Conservation (phyloP, 2,329 filamentous ascomycete species). For the Sclerotinia trifoliorum region DNA sequence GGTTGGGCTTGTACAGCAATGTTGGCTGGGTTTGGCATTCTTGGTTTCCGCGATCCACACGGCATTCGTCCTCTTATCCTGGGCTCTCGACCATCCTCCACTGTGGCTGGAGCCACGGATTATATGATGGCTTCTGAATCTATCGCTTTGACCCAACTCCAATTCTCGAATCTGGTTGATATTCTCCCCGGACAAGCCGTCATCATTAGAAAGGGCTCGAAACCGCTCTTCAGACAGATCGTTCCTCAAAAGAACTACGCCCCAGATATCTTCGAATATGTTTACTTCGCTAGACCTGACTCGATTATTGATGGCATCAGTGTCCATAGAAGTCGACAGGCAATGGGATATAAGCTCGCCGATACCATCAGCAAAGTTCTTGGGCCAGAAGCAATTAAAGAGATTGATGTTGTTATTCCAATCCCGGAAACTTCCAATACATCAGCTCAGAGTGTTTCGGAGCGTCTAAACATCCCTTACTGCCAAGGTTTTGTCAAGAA, state of each 20-base stretch:
- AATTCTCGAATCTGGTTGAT: constrained; percentile 73
- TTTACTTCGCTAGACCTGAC: constrained; percentile 85
- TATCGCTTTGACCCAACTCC: constrained; percentile 77
- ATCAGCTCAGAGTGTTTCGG: constrained; percentile 73
- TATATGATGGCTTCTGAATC: constrained; percentile 93
- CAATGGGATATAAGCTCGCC: constrained; percentile 82
- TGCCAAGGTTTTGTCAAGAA: constrained; percentile 87
- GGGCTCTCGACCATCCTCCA: constrained; percentile 68
- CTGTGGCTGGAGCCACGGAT: constrained; percentile 63
- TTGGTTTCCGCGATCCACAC: constrained; percentile 76
- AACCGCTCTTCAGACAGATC: constrained; percentile 74
- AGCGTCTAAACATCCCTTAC: constrained; percentile 72
- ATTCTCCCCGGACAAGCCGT: constrained; percentile 83
- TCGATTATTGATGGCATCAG: constrained; percentile 84
- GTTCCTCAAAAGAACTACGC: constrained; percentile 66
- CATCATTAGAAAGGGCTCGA: constrained; percentile 75
- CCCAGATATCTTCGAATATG: constrained; percentile 83
- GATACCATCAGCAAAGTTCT: constrained; percentile 67
- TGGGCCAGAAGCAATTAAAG: constrained; percentile 65
- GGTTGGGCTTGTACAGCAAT: constrained; percentile 80
- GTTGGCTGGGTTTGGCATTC: constrained; percentile 76
- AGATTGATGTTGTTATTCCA: constrained; percentile 83
- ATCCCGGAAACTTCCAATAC: constrained; percentile 83
- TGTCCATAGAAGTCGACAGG: constrained; percentile 77
- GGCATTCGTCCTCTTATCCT: constrained; percentile 82